A percentile compares a stretch with the other conserved stretches of the same genome.
These are phyloP conservation scores for Dictyostelium citrinum DNA, from an alignment of 78 protist species.

Conservation along the genomic window DNA sequence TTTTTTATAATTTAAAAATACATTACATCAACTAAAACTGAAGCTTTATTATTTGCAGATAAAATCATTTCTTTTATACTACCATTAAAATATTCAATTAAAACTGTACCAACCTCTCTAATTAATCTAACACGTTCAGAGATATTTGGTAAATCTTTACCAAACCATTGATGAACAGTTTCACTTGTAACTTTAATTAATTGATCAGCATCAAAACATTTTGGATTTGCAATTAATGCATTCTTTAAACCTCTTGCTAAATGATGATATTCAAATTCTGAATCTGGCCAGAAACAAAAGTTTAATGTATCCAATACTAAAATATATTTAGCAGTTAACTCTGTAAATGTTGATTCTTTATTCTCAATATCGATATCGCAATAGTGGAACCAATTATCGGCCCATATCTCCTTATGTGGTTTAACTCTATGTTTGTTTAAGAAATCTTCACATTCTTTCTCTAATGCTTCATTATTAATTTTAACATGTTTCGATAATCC, in stretches of 20 bases:
- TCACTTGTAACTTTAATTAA: conserved; percentile 14
- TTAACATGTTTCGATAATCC: conserved; percentile 31
- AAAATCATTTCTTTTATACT: conserved; percentile 41
- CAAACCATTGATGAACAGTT: conserved; percentile 30
- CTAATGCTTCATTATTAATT: conserved; percentile 29
- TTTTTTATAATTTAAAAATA: not conserved
- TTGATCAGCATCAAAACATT: conserved; percentile 50
- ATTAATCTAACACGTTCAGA: conserved; percentile 58
- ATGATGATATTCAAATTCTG: conserved; percentile 54
- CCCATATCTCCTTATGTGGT: conserved; percentile 60
- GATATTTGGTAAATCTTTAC: conserved; percentile 48
- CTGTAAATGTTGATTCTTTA: not conserved
- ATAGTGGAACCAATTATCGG: conserved; percentile 64
- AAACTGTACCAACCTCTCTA: conserved; percentile 52
- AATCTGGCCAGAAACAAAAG: conserved; percentile 90
- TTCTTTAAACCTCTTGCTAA: conserved; percentile 37
- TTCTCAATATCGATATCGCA: conserved; percentile 46
- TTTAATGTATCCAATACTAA: conserved; percentile 90
- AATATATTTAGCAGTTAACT: conserved; percentile 67
- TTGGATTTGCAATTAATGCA: conserved; percentile 8
- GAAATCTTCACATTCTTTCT: conserved; percentile 35
- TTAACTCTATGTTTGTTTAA: not conserved
- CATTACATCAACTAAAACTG: conserved; percentile 41
- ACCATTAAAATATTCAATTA: conserved; percentile 37
- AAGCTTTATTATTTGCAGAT: conserved; percentile 56